Conservation (phyloP, 148 eudicot genomes). For the Diospyros kaki region DNA sequence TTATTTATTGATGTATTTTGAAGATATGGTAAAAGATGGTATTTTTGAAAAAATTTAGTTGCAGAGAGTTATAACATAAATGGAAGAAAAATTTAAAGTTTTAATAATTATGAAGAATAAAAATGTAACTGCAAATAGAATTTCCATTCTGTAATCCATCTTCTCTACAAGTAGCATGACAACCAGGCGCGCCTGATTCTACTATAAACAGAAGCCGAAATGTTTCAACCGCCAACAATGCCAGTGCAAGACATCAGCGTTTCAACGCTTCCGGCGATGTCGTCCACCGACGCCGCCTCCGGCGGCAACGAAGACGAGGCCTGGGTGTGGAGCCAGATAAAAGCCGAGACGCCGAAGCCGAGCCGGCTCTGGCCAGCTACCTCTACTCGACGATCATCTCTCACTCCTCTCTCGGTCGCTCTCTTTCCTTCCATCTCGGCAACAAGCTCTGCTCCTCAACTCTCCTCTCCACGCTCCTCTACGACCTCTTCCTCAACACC, state of each 20-base stretch:
- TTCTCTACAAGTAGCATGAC: too few species aligned
- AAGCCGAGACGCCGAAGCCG: constrained; percentile 73
- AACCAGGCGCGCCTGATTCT: too few species aligned
- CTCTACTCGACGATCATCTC: constrained; percentile 74
- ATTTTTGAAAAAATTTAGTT: too few species aligned
- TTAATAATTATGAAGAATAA: too few species aligned
- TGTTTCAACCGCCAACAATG: constrained; percentile 6
- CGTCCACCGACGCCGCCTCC: background rate
- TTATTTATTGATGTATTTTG: too few species aligned
- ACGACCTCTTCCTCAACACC: constrained; percentile 70
- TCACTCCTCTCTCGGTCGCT: constrained; percentile 66
- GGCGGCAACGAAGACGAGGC: constrained; percentile 37
- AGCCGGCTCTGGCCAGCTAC: constrained; percentile 80
- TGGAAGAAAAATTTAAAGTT: too few species aligned
- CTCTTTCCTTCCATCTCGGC: constrained; percentile 77
- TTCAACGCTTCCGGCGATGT: background rate
- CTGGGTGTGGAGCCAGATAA: constrained; percentile 69
- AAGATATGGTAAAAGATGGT: too few species aligned
- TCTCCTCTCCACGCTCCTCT: constrained; percentile 68
- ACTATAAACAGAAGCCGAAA: too few species aligned
- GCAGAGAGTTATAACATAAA: too few species aligned
- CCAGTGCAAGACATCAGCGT: constrained; percentile 14
- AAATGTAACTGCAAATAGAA: too few species aligned
- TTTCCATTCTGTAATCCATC: too few species aligned
- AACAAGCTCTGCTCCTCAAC: constrained; percentile 88